Evolutionary conservation across 1,139 yeast species (phyloP).

Genomic region (Schizosaccharomyces versatilis): DNA sequence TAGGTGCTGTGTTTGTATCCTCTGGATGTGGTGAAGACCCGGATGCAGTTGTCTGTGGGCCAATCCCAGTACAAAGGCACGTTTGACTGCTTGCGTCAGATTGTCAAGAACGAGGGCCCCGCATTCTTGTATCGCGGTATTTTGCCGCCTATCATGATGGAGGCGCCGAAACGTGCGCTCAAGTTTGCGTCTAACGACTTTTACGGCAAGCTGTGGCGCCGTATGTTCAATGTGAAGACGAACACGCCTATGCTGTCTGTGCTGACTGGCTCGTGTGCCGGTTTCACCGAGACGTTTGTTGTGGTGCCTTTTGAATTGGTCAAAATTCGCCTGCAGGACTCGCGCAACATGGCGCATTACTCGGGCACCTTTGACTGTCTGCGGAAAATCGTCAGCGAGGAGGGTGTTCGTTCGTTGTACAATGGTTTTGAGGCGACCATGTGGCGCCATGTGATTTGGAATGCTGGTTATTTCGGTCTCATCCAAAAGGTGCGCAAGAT

Average conservation of each 20-base stretch:
- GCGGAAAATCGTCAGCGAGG: constrained; percentile 41
- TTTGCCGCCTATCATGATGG: constrained; percentile 91
- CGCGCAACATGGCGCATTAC: constrained; percentile 38
- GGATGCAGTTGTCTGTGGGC: constrained; percentile 74
- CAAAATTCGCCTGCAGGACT: constrained; percentile 78
- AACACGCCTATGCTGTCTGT: constrained; percentile 70
- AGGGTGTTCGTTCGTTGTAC: constrained; percentile 69
- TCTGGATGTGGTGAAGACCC: constrained; percentile 87
- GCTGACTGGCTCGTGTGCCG: constrained; percentile 93
- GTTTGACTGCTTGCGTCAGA: constrained; percentile 59
- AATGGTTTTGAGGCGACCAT: constrained; percentile 90
- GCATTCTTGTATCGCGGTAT: constrained; percentile 77
- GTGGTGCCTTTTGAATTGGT: constrained; percentile 82
- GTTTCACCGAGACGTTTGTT: constrained; percentile 87
- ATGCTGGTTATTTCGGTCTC: constrained; percentile 92
- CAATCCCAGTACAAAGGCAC: constrained; percentile 51
- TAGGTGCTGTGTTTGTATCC: constrained; percentile 89
- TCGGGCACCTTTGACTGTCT: constrained; percentile 74
- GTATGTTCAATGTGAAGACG: constrained; percentile 41
- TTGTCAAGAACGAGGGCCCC: constrained; percentile 65
- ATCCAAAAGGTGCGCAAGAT: constrained; percentile 65
- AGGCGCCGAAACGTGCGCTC: constrained; percentile 97
- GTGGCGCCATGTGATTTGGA: constrained; percentile 95
- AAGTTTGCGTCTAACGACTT: constrained; percentile 96
- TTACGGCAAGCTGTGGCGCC: constrained; percentile 73